Percentiles rank a stretch among this genome's conserved stretches.
Conservation (phyloP, 768 basidiomycete genomes). For the Tubosaeta sp. region DNA sequence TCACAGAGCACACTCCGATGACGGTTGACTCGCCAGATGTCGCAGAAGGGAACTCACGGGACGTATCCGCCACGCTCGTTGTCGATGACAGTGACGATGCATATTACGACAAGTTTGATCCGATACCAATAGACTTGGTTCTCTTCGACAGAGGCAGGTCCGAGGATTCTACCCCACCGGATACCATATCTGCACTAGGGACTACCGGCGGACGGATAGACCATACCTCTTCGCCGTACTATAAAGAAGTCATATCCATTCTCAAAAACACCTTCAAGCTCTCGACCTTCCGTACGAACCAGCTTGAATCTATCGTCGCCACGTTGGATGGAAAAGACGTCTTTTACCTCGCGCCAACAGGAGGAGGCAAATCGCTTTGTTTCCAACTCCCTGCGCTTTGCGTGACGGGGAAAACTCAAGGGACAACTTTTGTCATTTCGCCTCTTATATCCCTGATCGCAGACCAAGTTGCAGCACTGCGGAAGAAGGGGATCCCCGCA, state of each 20-base stretch:
- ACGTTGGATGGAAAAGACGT: conserved; percentile 80
- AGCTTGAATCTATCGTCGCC: conserved; percentile 80
- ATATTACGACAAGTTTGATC: conserved; percentile 46
- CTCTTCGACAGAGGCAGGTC: conserved; percentile 13
- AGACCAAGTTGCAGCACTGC: conserved; percentile 77
- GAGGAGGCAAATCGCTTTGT: conserved; percentile 86
- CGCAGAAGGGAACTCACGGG: conserved; percentile 20
- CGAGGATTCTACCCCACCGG: conserved; percentile 5
- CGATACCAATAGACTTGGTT: conserved; percentile 14
- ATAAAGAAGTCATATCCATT: conserved; percentile 27
- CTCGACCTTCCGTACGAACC: conserved; percentile 70
- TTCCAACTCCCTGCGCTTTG: conserved; percentile 91
- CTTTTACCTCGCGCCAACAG: conserved; percentile 95
- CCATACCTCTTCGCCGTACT: conserved; percentile 31
- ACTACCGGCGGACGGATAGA: conserved; percentile 18
- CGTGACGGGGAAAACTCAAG: conserved; percentile 59
- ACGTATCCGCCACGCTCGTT: conserved; percentile 17
- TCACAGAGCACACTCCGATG: conserved; percentile 1
- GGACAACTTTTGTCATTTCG: conserved; percentile 86
- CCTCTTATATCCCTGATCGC: conserved; percentile 86
- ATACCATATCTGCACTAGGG: background rate
- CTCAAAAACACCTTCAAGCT: conserved; percentile 53
- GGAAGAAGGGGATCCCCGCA: conserved; percentile 61
- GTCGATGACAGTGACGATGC: conserved; percentile 41
- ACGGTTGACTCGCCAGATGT: conserved; percentile 9